phyloP scores from a whole-genome alignment of 192 early-diverging fungal species.

The Spinellus fusiger region DNA sequence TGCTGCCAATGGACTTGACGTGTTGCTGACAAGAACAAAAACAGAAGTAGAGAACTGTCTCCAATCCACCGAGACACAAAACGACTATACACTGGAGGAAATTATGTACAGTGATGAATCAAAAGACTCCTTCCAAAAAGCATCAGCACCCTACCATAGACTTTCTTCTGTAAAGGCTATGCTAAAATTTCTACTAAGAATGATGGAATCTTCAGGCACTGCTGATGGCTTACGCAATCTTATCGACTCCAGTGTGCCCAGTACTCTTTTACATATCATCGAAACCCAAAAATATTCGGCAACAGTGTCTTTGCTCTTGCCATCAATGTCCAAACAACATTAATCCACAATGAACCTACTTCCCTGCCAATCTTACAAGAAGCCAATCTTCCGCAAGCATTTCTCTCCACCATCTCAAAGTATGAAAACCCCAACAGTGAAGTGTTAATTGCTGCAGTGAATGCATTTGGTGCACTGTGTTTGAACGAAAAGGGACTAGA shows the following conservation, averaged over 20 bases:
- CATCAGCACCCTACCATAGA: slow-evolving; percentile 61
- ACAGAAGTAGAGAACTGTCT: slow-evolving; percentile 52
- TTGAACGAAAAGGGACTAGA: slow-evolving; percentile 85
- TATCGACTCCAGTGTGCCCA: slow-evolving; percentile 82
- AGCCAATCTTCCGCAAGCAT: slow-evolving; percentile 73
- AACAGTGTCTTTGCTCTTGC: slow-evolving; percentile 79
- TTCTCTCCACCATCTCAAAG: slow-evolving; percentile 62
- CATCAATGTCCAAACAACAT: slow-evolving; percentile 88
- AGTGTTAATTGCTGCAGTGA: slow-evolving; percentile 72
- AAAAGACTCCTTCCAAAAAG: background rate
- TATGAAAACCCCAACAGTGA: slow-evolving; percentile 34
- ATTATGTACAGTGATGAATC: slow-evolving; percentile 25
- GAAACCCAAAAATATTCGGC: slow-evolving; percentile 73
- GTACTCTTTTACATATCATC: slow-evolving; percentile 67
- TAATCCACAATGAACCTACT: slow-evolving; percentile 98
- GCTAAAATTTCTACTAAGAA: slow-evolving; percentile 86
- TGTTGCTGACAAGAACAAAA: slow-evolving; percentile 76
- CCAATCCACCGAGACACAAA: background rate
- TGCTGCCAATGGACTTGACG: slow-evolving; percentile 73
- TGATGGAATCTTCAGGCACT: slow-evolving; percentile 91
- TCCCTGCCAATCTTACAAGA: slow-evolving; percentile 93
- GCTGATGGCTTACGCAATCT: slow-evolving; percentile 90
- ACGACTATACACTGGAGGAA: slow-evolving; percentile 39
- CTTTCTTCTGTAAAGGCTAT: slow-evolving; percentile 77
- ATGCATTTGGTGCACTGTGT: slow-evolving; percentile 94